These are phyloP conservation scores for Aspergillus texensis DNA, from an alignment of 2,329 filamentous ascomycete species.

Conservation along the genomic window DNA sequence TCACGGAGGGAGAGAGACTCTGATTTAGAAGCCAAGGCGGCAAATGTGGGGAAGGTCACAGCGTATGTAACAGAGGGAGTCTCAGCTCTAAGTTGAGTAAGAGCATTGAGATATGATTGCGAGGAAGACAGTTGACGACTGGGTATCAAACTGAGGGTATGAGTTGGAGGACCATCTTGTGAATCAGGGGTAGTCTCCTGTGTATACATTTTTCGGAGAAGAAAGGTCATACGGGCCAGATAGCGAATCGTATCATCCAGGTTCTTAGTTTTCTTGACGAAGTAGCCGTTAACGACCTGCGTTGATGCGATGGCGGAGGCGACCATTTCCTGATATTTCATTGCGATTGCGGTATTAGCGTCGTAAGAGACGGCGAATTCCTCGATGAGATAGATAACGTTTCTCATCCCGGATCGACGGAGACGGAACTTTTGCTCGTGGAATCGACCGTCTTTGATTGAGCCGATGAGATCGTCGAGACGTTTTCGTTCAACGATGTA, in stretches of 20 bases:
- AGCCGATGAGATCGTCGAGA: conserved; percentile 76
- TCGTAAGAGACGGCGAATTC: conserved; percentile 65
- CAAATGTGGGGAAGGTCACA: conserved; percentile 72
- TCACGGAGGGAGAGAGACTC: conserved; percentile 74
- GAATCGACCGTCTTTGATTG: conserved; percentile 80
- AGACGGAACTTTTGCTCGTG: conserved; percentile 84
- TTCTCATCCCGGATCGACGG: conserved; percentile 69
- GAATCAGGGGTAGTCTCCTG: conserved; percentile 10
- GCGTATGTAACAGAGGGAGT: conserved; percentile 55
- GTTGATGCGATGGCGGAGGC: conserved; percentile 74
- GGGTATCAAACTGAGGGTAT: conserved; percentile 64
- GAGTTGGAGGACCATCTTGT: conserved; percentile 10
- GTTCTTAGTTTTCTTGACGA: conserved; percentile 73
- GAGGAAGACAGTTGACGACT: conserved; percentile 60
- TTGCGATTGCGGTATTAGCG: conserved; percentile 41
- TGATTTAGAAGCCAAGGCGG: conserved; percentile 73
- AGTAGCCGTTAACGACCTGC: conserved; percentile 77
- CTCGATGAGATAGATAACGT: conserved; percentile 79
- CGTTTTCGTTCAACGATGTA: conserved; percentile 82
- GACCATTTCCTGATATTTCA: conserved; percentile 66
- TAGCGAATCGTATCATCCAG: conserved; percentile 80
- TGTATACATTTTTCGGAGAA: conserved; percentile 66
- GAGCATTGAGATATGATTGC: conserved; percentile 66
- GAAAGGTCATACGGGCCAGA: conserved; percentile 69
- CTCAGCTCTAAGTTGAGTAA: conserved; percentile 60